These are phyloP conservation scores for Atalantia buxifolia DNA, from an alignment of 345 rosid species.

Conservation along the genomic window DNA sequence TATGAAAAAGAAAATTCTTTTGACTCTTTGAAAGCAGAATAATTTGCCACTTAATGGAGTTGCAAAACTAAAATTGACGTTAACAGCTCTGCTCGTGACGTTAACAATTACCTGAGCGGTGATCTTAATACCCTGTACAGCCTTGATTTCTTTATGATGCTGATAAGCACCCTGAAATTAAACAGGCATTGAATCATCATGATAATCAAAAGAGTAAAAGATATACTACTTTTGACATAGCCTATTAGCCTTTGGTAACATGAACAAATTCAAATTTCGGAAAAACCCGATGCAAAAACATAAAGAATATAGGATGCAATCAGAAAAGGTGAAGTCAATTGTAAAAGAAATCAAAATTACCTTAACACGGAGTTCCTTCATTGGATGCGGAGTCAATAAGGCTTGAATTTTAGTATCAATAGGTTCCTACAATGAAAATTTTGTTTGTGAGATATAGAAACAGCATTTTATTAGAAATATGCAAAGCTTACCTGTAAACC, in stretches of 20 bases:
- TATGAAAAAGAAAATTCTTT: slow-evolving; percentile 4
- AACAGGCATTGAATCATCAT: slow-evolving; percentile 13
- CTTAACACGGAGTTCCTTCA: slow-evolving; percentile 97
- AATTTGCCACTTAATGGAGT: neutral
- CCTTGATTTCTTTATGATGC: slow-evolving; percentile 88
- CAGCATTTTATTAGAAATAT: neutral
- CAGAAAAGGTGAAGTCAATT: no score
- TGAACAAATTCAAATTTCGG: neutral
- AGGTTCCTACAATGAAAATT: slow-evolving; percentile 58
- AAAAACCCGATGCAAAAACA: no score
- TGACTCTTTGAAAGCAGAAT: neutral
- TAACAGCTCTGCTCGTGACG: neutral
- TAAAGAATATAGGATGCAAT: no score
- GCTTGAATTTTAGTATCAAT: slow-evolving; percentile 83
- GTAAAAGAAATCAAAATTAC: slow-evolving; percentile 23
- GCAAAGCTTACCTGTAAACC: slow-evolving; percentile 74
- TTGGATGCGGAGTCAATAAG: slow-evolving; percentile 90
- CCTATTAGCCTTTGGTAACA: neutral
- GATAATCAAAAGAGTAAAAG: neutral
- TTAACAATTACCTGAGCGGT: slow-evolving; percentile 66
- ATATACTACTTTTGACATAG: neutral
- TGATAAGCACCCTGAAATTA: slow-evolving; percentile 73
- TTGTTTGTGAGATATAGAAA: slow-evolving; percentile 5
- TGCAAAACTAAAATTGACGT: neutral
- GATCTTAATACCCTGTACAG: slow-evolving; percentile 94